These are phyloP conservation scores for Synchytrium microbalum DNA, from an alignment of 371 early-diverging fungal genomes.

Conservation along the genomic window DNA sequence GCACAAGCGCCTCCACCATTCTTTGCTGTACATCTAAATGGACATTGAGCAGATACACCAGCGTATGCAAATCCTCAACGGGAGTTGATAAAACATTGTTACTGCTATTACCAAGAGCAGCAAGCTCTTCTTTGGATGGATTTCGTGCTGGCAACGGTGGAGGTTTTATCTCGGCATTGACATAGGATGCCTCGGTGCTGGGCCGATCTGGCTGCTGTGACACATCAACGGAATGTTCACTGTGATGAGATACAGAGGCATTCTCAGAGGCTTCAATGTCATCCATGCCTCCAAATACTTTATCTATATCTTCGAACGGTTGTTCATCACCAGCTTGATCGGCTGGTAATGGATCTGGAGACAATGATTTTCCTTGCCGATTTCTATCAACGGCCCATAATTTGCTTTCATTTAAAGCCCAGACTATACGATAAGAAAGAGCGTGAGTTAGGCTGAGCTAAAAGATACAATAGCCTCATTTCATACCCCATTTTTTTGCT, in stretches of 20 bases:
- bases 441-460: not conserved
- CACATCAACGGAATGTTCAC: not conserved
- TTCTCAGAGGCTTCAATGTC: not conserved
- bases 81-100: not conserved
- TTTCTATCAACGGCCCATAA: not conserved
- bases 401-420: not conserved
- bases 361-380: not conserved
- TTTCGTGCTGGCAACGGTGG: not conserved
- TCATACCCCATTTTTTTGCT: slow-evolving; percentile 61
- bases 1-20: slow-evolving; percentile 1
- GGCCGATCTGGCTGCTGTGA: not conserved
- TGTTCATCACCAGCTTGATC: not conserved
- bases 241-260: not conserved
- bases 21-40: slow-evolving; percentile 26
- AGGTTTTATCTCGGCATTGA: not conserved
- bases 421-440: not conserved
- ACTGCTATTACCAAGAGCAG: not conserved
- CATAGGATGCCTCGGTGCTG: not conserved
- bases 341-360: not conserved
- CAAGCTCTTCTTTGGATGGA: not conserved
- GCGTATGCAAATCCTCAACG: slow-evolving; percentile 14
- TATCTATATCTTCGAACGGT: not conserved
- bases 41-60: slow-evolving; percentile 18
- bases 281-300: not conserved
- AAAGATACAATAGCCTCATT: not conserved